Percentiles rank a stretch among this genome's conserved stretches.
Conservation (phyloP, 768 basidiomycete genomes). For the Lactarius hengduanensis region DNA sequence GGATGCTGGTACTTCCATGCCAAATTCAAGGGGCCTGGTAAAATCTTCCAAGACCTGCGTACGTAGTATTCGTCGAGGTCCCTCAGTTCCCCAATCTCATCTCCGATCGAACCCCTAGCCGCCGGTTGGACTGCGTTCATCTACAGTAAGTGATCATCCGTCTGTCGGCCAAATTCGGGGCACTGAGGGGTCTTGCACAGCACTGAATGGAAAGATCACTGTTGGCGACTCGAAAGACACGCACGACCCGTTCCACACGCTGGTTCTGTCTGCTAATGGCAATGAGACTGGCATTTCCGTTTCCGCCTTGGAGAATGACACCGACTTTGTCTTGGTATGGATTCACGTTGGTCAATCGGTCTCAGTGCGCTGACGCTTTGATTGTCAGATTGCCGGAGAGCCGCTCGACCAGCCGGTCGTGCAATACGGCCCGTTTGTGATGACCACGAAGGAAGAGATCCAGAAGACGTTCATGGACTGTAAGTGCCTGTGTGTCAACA, state of each 20-base stretch:
- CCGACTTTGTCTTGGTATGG: constrained; percentile 72
- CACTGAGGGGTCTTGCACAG: constrained; percentile 38
- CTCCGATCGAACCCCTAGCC: constrained; percentile 41
- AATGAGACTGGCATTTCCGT: constrained; percentile 70
- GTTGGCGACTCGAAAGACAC: constrained; percentile 52
- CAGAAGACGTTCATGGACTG: constrained; percentile 81
- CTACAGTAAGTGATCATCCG: constrained; percentile 56
- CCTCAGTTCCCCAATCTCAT: not conserved
- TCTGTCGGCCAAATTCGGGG: not conserved
- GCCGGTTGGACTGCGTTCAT: constrained; percentile 88
- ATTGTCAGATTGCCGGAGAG: constrained; percentile 70
- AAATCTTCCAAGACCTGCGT: constrained; percentile 84
- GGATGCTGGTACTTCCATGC: constrained; percentile 94
- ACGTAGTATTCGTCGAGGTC: constrained; percentile 32
- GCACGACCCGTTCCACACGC: constrained; percentile 68
- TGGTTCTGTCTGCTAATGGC: constrained; percentile 67
- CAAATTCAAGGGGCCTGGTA: constrained; percentile 58
- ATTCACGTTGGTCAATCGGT: not conserved
- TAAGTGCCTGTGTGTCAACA: constrained; percentile 36
- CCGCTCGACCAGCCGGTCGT: constrained; percentile 86
- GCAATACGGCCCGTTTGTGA: constrained; percentile 87
- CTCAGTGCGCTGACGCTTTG: not conserved
- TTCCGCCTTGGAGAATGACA: constrained; percentile 54
- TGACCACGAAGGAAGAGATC: constrained; percentile 79
- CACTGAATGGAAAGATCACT: constrained; percentile 61